phyloP scores from a whole-genome alignment of 495 filamentous ascomycete genomes.

The Chaetomidium leptoderma region DNA sequence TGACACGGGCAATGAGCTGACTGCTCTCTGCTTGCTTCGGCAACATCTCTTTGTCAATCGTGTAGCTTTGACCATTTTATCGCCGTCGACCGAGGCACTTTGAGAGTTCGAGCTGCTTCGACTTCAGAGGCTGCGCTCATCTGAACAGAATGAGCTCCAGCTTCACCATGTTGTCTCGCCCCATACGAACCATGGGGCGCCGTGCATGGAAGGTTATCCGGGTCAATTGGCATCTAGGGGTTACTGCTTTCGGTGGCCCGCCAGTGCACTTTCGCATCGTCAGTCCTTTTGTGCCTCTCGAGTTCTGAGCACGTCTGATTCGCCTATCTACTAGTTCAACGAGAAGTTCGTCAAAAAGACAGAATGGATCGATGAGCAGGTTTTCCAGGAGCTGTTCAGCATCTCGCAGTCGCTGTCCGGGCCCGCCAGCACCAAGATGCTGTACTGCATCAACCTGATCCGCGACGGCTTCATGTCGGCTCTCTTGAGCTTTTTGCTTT shows the following conservation, averaged over 20 bases:
- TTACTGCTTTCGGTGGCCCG: conserved; percentile 69
- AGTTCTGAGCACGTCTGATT: background rate
- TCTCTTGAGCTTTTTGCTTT: conserved; percentile 61
- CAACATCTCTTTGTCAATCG: background rate
- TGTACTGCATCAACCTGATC: conserved; percentile 67
- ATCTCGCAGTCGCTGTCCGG: conserved; percentile 73
- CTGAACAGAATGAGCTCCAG: background rate
- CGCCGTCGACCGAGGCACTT: background rate
- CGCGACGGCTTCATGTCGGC: conserved; percentile 60
- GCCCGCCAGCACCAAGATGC: conserved; percentile 75
- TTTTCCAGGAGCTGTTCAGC: conserved; percentile 80
- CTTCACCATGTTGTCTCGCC: background rate
- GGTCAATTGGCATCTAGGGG: conserved; percentile 62
- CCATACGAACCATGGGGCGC: conserved; percentile 10
- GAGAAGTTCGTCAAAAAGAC: conserved; percentile 60
- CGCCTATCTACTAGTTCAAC: conserved; percentile 44
- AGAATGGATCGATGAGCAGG: conserved; percentile 73
- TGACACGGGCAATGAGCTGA: background rate
- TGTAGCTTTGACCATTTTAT: background rate
- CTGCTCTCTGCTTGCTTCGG: background rate
- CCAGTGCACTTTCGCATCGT: conserved; percentile 68
- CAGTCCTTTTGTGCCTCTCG: conserved; percentile 5
- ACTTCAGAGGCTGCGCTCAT: background rate
- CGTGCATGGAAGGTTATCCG: conserved; percentile 34
- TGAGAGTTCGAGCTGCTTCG: too few relatives aligned